Conservation (phyloP, 129 eudicot genomes). For the Pulicaria dysenterica region DNA sequence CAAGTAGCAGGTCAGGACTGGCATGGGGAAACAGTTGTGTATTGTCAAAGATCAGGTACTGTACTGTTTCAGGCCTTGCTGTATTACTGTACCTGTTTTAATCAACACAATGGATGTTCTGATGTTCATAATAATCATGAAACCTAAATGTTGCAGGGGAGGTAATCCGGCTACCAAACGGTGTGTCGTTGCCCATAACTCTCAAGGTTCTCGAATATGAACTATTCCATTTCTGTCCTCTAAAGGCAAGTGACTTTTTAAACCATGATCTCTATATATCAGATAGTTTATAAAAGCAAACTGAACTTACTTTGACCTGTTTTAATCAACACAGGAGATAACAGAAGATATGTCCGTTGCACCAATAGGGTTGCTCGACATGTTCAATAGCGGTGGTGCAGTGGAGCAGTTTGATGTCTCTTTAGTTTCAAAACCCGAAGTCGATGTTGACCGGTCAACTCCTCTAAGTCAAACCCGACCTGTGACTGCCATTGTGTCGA, state of each 20-base stretch:
- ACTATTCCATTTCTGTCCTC: constrained; percentile 79
- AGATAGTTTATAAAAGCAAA: neutral
- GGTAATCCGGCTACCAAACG: constrained; percentile 66
- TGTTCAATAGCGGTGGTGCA: constrained; percentile 77
- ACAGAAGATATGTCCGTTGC: constrained; percentile 60
- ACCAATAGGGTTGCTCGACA: constrained; percentile 76
- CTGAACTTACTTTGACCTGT: neutral
- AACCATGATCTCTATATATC: constrained; percentile 3
- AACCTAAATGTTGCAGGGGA: constrained; percentile 47
- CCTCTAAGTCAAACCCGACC: constrained; percentile 40
- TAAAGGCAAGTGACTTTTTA: constrained; percentile 49
- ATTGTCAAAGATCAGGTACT: constrained; percentile 70
- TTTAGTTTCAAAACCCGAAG: constrained; percentile 35
- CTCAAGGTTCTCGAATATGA: constrained; percentile 85
- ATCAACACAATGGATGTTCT: too few species aligned
- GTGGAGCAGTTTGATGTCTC: constrained; percentile 54
- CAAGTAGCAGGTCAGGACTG: constrained; percentile 70
- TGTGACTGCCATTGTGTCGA: constrained; percentile 49
- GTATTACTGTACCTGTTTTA: too few species aligned
- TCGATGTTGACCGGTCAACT: constrained; percentile 15
- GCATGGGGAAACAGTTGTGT: constrained; percentile 70
- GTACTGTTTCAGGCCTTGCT: neutral
- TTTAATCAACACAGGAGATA: constrained; percentile 53
- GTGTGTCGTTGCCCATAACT: constrained; percentile 72
- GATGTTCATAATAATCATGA: neutral